A percentile compares a stretch with the other conserved stretches of the same genome.
These are phyloP conservation scores for Chimonanthus salicifolius DNA, from an alignment of 164 flowering plant species.

Conservation along the genomic window DNA sequence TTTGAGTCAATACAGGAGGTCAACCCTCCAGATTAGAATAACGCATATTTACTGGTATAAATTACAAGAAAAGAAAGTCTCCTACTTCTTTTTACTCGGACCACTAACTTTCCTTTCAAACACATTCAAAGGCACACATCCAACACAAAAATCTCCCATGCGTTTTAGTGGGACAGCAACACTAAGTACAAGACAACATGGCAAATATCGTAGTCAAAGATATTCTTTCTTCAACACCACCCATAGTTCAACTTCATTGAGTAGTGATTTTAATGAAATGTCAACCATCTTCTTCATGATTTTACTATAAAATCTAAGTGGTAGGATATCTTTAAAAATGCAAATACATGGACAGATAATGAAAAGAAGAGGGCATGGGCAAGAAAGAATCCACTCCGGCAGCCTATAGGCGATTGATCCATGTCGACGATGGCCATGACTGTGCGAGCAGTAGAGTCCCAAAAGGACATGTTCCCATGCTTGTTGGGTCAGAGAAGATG, in stretches of 20 bases:
- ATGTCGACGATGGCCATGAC: background rate
- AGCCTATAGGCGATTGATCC: background rate
- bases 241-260: background rate
- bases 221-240: background rate
- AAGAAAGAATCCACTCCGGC: background rate
- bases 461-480: constrained; percentile 25
- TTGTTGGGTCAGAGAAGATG: constrained; percentile 22
- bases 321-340: background rate
- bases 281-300: background rate
- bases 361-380: constrained; percentile 2
- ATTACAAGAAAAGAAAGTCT: too few species aligned
- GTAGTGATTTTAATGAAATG: background rate
- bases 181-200: background rate
- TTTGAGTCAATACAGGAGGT: too few species aligned
- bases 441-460: background rate
- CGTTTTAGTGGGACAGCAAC: too few species aligned
- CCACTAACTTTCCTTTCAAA: too few species aligned
- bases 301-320: background rate
- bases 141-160: too few species aligned
- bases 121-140: too few species aligned
- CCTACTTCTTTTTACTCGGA: too few species aligned
- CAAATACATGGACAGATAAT: background rate
- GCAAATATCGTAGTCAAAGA: background rate
- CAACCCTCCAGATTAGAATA: too few species aligned
- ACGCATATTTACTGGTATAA: too few species aligned